phyloP scores from a whole-genome alignment of 192 early-diverging fungal species.

The Backusella morwellensis region DNA sequence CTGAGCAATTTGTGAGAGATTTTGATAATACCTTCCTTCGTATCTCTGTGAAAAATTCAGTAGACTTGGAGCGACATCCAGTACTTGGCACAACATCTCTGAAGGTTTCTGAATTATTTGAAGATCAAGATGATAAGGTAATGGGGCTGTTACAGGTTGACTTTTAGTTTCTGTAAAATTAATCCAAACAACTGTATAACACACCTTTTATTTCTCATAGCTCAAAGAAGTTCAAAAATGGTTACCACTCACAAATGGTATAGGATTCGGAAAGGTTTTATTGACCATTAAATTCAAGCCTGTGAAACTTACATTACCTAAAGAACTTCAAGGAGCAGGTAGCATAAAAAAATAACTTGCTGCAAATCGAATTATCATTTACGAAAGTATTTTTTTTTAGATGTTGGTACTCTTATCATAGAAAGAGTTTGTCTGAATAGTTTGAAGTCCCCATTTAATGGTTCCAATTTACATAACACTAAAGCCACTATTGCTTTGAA shows the following conservation, averaged over 20 bases:
- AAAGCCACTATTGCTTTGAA: slow-evolving; percentile 18
- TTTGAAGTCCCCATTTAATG: slow-evolving; percentile 12
- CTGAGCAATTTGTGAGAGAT: slow-evolving; percentile 32
- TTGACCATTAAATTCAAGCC: slow-evolving; percentile 26
- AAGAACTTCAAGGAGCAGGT: slow-evolving; percentile 15
- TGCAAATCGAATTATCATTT: not conserved
- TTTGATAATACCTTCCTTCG: slow-evolving; percentile 11
- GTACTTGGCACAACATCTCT: slow-evolving; percentile 21
- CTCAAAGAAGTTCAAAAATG: slow-evolving; percentile 23
- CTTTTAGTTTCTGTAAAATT: not conserved
- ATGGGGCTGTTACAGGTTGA: not conserved
- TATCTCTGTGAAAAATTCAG: slow-evolving; percentile 22
- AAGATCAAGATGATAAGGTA: slow-evolving; percentile 14
- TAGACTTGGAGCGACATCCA: slow-evolving; percentile 27
- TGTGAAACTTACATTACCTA: slow-evolving; percentile 21
- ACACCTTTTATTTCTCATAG: not conserved
- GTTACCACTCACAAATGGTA: slow-evolving; percentile 24
- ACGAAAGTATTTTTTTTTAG: not conserved
- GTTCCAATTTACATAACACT: not conserved
- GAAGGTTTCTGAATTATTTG: slow-evolving; percentile 14
- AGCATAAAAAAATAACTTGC: not conserved
- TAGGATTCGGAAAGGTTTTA: slow-evolving; percentile 28
- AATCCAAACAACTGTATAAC: too few species aligned
- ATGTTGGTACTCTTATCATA: slow-evolving; percentile 27
- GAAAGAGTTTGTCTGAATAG: slow-evolving; percentile 10